Evolutionary conservation across 805 yeast species (phyloP).

Genomic region (Candida khao-thaluensis): DNA sequence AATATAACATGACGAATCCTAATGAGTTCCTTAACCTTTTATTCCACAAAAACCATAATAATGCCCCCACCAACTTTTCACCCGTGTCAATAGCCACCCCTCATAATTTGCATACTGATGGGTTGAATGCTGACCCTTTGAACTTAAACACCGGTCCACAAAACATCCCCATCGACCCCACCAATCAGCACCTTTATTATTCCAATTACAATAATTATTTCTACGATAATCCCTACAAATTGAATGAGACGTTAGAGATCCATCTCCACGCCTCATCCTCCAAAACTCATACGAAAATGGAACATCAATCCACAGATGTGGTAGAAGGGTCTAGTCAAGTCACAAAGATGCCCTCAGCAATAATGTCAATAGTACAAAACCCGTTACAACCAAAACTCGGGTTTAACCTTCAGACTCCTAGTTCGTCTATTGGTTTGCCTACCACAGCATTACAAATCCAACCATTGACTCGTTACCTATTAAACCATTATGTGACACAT

Average conservation of each 20-base stretch:
- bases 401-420: constrained; percentile 36
- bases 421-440: constrained; percentile 42
- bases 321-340: constrained; percentile 34
- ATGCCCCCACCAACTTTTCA: constrained; percentile 8
- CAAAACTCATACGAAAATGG: constrained; percentile 11
- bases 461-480: constrained; percentile 68
- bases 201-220: constrained; percentile 39
- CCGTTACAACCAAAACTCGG: constrained; percentile 43
- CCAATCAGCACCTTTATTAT: constrained; percentile 36
- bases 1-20: too few species aligned
- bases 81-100: constrained; percentile 12
- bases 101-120: neutral
- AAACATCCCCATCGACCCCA: constrained; percentile 28
- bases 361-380: constrained; percentile 50
- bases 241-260: constrained; percentile 39
- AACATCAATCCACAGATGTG: constrained; percentile 31
- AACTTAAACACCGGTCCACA: constrained; percentile 11
- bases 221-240: constrained; percentile 39
- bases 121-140: constrained; percentile 9
- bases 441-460: constrained; percentile 60
- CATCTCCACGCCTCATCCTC: constrained; percentile 41
- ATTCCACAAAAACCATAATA: constrained; percentile 44
- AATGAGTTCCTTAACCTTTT: constrained; percentile 48
- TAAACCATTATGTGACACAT: constrained; percentile 68
- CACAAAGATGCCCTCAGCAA: constrained; percentile 50